These are phyloP conservation scores for Alternaria sp. DNA, from an alignment of 2,329 filamentous ascomycete species.

Conservation along the genomic window DNA sequence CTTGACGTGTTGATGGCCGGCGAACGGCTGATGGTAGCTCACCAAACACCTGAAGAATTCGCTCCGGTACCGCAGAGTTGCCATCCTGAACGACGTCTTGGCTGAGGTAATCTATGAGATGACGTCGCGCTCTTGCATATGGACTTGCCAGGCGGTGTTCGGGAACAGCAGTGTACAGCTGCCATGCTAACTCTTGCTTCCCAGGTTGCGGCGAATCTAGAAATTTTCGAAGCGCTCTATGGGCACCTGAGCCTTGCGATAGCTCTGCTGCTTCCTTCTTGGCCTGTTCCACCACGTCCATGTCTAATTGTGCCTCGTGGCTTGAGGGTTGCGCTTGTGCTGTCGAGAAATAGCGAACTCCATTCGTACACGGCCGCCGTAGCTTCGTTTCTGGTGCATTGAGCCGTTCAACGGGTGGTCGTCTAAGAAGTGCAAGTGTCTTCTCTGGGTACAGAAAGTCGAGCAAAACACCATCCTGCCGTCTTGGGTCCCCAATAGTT, in stretches of 20 bases:
- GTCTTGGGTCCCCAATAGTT: slow-evolving; percentile 3
- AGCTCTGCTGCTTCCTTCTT: slow-evolving; percentile 31
- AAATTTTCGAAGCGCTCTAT: slow-evolving; percentile 30
- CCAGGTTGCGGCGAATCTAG: slow-evolving; percentile 22
- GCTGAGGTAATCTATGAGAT: slow-evolving; percentile 45
- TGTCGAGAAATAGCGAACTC: slow-evolving; percentile 42
- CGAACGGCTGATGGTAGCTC: slow-evolving; percentile 50
- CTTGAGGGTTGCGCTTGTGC: slow-evolving; percentile 19
- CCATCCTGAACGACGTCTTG: slow-evolving; percentile 30
- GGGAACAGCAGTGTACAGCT: slow-evolving; percentile 46
- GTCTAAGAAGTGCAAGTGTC: slow-evolving; percentile 52
- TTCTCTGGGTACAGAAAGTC: slow-evolving; percentile 60
- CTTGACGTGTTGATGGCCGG: slow-evolving; percentile 55
- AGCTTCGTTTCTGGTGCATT: slow-evolving; percentile 41
- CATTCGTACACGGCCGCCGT: slow-evolving; percentile 27
- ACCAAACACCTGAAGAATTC: slow-evolving; percentile 59
- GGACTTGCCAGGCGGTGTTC: slow-evolving; percentile 11
- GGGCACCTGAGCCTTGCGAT: slow-evolving; percentile 26
- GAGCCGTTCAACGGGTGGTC: slow-evolving; percentile 31
- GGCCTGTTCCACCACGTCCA: slow-evolving; percentile 21
- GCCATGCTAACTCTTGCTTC: slow-evolving; percentile 48
- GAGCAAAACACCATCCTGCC: slow-evolving; percentile 41
- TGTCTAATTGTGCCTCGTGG: slow-evolving; percentile 16
- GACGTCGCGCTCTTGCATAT: slow-evolving; percentile 17
- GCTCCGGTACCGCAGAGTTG: slow-evolving; percentile 50